Evolutionary conservation across 116 monocot genomes (phyloP), one percentile per base, ranked within the genome.

Genomic region (Dioscorea cayenensis): DNA sequence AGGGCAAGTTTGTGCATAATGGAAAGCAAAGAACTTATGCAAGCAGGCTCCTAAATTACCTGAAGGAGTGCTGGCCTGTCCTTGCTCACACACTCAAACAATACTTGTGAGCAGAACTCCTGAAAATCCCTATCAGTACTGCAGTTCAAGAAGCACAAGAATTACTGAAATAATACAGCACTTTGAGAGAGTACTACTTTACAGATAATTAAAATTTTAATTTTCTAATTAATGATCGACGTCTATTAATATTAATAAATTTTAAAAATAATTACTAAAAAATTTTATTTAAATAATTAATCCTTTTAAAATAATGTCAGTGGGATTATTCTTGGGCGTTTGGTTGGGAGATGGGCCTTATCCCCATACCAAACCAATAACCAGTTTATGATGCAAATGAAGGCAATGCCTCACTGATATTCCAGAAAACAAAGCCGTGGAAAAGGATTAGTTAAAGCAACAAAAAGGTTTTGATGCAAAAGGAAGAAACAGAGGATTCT

Each of bases 1-100:
- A 74, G 51, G 19, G 3, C 35, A 37, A 60, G 14, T 49, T 6
- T 36, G 14, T 14, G 3, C 68, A 68, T 67, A 22, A 52, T 27
- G 22, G 52, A 69, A 69, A 55, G 52, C 0, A 36, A 6, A 65
- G 25, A 25, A 23, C 17, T 29, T 3, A 0, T 14, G 35, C 16
- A 65, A 17, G 49, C 22, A 58, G 37, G 28, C 36, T 36, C 27
- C 23, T 70, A 36, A 72, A 9, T 27, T 58, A 96, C 96, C 88
- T 90, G 96, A n/a, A 96, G 79, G 51, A 96, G 78, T 55, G 90
- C 82, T 28, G 96, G 90, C 66, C 84, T 80, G 72, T 96, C 96
- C 68, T 88, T 96, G 79, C 96, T 92, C 20, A 96, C 84, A 83
- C 96, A 96, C 74, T 96, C 96, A 75, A 92, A 90, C 43, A 96